Base-by-base conservation (phyloP, 2,329 filamentous ascomycete genomes). In the Alternaria rosae region DNA sequence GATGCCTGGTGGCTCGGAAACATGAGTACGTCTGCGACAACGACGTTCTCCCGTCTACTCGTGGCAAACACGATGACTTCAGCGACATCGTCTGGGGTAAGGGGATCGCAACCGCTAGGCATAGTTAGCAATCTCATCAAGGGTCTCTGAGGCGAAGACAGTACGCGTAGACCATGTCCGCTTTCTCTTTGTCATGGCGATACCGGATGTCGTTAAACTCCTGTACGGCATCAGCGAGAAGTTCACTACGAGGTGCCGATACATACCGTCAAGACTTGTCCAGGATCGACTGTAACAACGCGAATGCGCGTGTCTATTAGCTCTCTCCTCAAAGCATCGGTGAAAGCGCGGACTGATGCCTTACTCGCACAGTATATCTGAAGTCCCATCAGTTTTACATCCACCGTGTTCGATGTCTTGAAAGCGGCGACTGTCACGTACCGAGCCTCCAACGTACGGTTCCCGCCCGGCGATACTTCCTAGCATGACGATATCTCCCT, bases 401-500 rank as follows among this genome's bases (percentile, higher is more conserved):
- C n/a, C n/a, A n/a, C n/a, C n/a, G n/a, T n/a, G n/a, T n/a, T n/a
- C n/a, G n/a, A n/a, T n/a, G n/a, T n/a, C n/a, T n/a, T n/a, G n/a
- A n/a, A n/a, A n/a, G n/a, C n/a, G 17, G 41, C 8, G 11, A 38
- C 10, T 6, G 26, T 28, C 12, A 68, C 69, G 62, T 30, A 70
- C 69, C 75, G 89, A 89, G 12, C 93, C 93, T 42, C 92, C 92
- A 1, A 88, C 84, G 79, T 97, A 97, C 21, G 91, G 86, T 70
- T 96, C 92, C 42, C 93, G 86, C 23, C 92, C 93, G 25, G 93
- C 93, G 75, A 97, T 93, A 72, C 90, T 93, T 64, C 93, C 93
- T 73, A 97, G 86, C 76, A 97, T 97, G 82, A 98, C 96, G 76
- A 98, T 92, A 77, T 97, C 94, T 67, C 94, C 94, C 44, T 86